phyloP scores from a whole-genome alignment of 1,284 basidiomycete genomes.

The Neotropicomus parvogracilis region DNA sequence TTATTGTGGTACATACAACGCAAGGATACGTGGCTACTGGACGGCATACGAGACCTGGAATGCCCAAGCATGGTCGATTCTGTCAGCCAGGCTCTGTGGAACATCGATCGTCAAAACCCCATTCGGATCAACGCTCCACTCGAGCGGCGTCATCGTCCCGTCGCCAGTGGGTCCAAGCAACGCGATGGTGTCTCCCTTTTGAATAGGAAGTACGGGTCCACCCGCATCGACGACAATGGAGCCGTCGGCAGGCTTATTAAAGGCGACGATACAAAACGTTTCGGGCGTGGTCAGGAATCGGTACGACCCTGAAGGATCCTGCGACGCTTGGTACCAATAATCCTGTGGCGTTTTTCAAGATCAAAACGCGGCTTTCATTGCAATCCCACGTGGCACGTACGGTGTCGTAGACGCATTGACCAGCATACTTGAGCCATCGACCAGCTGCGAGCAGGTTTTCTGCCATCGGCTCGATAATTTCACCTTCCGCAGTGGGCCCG shows the following conservation, averaged over 20 bases:
- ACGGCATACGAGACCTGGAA: constrained; percentile 38
- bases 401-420: constrained; percentile 51
- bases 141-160: constrained; percentile 3
- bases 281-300: constrained; percentile 49
- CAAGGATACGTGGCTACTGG: neutral
- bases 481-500: constrained; percentile 52
- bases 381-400: constrained; percentile 29
- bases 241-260: constrained; percentile 37
- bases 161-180: constrained; percentile 36
- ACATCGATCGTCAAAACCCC: constrained; percentile 36
- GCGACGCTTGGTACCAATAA: constrained; percentile 41
- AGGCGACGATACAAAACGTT: constrained; percentile 51
- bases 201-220: constrained; percentile 38
- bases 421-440: constrained; percentile 47
- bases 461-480: constrained; percentile 45
- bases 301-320: constrained; percentile 39
- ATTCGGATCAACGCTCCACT: constrained; percentile 21
- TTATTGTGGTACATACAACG: constrained; percentile 4
- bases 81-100: constrained; percentile 27
- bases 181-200: constrained; percentile 41
- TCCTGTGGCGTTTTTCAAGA: constrained; percentile 29
- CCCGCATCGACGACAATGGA: constrained; percentile 39
- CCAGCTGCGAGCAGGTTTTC: constrained; percentile 49
- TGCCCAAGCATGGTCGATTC: constrained; percentile 43
- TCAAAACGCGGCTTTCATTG: neutral